Percentiles rank a stretch among this genome's conserved stretches.
Evolutionary conservation across 352 stramenopile genomes (phyloP).

Genomic region (Phytophthora pluvialis): DNA sequence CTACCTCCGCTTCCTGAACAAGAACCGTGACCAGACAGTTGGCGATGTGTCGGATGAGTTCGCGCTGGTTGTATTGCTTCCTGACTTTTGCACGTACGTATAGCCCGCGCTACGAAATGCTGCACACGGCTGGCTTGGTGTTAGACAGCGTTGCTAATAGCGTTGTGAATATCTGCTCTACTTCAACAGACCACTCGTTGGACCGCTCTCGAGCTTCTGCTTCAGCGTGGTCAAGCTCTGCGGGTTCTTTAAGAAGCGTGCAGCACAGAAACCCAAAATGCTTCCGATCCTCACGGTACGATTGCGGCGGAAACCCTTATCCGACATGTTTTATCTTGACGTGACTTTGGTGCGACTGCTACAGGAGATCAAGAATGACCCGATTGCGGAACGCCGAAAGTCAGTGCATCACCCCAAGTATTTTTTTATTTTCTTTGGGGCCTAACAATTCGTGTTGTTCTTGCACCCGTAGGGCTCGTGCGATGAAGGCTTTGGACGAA

Average conservation of each 20-base stretch:
- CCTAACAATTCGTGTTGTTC: slow-evolving; percentile 1
- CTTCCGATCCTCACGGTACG: slow-evolving; percentile 71
- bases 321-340: background rate
- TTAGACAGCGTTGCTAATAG: slow-evolving; percentile 1
- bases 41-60: slow-evolving; percentile 86
- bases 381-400: slow-evolving; percentile 89
- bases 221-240: slow-evolving; percentile 88
- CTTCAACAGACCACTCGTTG: slow-evolving; percentile 55
- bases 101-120: background rate
- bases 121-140: background rate
- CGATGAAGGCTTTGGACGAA: slow-evolving; percentile 90
- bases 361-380: slow-evolving; percentile 67
- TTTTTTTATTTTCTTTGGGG: background rate
- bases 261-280: slow-evolving; percentile 59
- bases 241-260: slow-evolving; percentile 85
- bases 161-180: slow-evolving; percentile 4
- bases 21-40: slow-evolving; percentile 74
- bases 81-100: slow-evolving; percentile 72
- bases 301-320: background rate
- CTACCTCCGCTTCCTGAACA: slow-evolving; percentile 86
- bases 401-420: slow-evolving; percentile 36
- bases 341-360: background rate
- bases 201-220: slow-evolving; percentile 75
- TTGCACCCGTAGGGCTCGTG: slow-evolving; percentile 56
- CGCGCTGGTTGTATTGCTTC: slow-evolving; percentile 68